Evolutionary conservation across 805 yeast species (phyloP), one percentile per base, ranked within the genome.

Genomic region (Candida insectorum): DNA sequence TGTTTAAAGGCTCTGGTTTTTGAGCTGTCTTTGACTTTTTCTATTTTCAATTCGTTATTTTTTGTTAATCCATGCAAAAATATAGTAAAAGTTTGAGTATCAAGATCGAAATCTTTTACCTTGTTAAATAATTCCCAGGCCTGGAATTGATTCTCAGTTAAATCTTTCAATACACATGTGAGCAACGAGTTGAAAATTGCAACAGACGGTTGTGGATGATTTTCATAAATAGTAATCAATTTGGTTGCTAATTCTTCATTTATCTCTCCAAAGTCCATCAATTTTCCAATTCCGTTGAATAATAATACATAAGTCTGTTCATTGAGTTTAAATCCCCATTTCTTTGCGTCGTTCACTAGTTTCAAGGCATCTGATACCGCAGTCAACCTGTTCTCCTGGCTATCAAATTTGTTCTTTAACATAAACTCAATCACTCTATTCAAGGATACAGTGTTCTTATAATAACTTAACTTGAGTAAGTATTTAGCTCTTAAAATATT

Each of bases 391-490:
- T 15, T 12, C 22, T 15, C 14, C 5, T 17, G 5, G 13, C 16
- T 14, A 13, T 12, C 13, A 16, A 7, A 8, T 5, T 18, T 16
- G 4, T 32, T 26, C 10, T 14, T 13, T 10, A 80, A 54, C 26
- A 69, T 60, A 62, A 76, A 69, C 39, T 71, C 67, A 48, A 78
- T 51, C 0, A 84, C 64, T n/a, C 71, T 65, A 42, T 85, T 84
- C 75, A 77, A 71, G 1, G 77, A 84, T 20, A 78, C 84, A 0
- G 65, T 44, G 6, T 84, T 85, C 23, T 68, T 65, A 2, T 48
- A 49, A 18, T 62, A 54, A 7, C 82, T 75, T 9, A 77, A 40
- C 26, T 67, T 61, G 3, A 73, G 61, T n/a, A 78, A 52, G 43
- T 62, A 63, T 16, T 69, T 36, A 0, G 89, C 89, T 37, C 83